phyloP scores from a whole-genome alignment of 2,329 filamentous ascomycete genomes.

The Camillea tinctor region DNA sequence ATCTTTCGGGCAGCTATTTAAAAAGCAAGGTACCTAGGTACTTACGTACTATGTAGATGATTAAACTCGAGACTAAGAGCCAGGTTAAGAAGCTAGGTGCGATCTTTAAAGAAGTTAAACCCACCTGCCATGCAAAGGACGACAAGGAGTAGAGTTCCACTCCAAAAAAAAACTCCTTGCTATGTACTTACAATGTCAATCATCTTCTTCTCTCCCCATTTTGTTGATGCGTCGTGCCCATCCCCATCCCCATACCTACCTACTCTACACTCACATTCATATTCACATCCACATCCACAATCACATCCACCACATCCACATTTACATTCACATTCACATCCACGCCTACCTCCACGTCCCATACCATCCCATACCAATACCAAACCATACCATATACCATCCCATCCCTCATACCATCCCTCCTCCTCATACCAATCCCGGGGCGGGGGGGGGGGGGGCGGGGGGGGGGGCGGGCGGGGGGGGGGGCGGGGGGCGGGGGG shows the following conservation, averaged over 20 bases:
- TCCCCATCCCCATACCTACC: background rate
- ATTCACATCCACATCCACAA: too few relatives aligned
- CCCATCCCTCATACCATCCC: too few relatives aligned
- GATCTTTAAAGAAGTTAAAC: conserved; percentile 5
- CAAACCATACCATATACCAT: too few relatives aligned
- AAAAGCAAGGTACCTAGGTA: background rate
- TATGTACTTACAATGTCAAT: conserved; percentile 21
- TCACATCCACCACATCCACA: too few relatives aligned
- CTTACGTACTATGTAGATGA: background rate
- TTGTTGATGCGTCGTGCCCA: conserved; percentile 4
- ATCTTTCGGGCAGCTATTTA: background rate
- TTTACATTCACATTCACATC: too few relatives aligned
- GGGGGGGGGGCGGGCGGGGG: too few relatives aligned
- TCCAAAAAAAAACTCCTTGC: conserved; percentile 12
- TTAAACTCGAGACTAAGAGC: background rate
- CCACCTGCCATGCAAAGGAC: conserved; percentile 13
- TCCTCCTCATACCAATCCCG: too few relatives aligned
- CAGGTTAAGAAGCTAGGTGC: background rate
- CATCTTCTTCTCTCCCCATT: conserved; percentile 21
- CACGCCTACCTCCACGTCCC: too few relatives aligned
- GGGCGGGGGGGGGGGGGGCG: too few relatives aligned
- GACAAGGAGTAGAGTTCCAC: conserved; percentile 19
- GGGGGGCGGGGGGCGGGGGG: too few relatives aligned
- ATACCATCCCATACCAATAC: too few relatives aligned
- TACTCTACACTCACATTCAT: too few relatives aligned